A percentile compares a stretch with the other conserved stretches of the same genome.
Conservation (phyloP, 352 stramenopile genomes). For the Phytophthora cactorum region DNA sequence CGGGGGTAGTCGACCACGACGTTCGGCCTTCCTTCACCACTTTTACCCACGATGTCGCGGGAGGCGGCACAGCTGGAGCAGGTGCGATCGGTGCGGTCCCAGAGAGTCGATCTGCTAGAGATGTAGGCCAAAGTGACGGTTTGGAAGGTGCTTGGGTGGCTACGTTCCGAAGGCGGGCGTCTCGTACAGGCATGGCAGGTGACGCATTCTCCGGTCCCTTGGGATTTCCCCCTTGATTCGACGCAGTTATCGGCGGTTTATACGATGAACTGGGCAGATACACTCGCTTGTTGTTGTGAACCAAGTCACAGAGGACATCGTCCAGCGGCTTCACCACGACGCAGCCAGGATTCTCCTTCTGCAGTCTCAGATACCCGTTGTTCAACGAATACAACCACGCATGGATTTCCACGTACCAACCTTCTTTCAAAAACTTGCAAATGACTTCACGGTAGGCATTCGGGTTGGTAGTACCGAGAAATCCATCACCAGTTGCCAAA, state of each 20-base stretch:
- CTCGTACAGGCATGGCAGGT: background rate
- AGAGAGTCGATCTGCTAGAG: background rate
- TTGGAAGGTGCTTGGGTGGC: background rate
- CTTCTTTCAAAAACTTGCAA: slow-evolving; percentile 20
- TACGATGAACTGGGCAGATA: background rate
- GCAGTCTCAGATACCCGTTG: slow-evolving; percentile 24
- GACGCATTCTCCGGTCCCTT: background rate
- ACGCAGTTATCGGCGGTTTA: background rate
- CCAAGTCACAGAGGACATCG: background rate
- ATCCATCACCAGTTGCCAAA: slow-evolving; percentile 1
- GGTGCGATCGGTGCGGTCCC: background rate
- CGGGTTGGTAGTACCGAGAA: background rate
- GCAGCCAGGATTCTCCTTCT: background rate
- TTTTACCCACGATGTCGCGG: background rate
- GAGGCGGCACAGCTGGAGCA: background rate
- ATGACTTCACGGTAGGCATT: slow-evolving; percentile 17
- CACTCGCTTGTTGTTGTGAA: background rate
- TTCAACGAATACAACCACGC: slow-evolving; percentile 25
- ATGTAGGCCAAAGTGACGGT: background rate
- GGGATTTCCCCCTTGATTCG: background rate
- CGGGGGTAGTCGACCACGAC: no score
- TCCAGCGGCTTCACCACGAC: slow-evolving; percentile 2
- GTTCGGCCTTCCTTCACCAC: slow-evolving; percentile 4
- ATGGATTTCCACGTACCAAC: slow-evolving; percentile 32
- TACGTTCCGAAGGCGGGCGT: background rate